Evolutionary conservation across 108 stramenopile species (phyloP).

Genomic region (Pseudonitzschia pungens): DNA sequence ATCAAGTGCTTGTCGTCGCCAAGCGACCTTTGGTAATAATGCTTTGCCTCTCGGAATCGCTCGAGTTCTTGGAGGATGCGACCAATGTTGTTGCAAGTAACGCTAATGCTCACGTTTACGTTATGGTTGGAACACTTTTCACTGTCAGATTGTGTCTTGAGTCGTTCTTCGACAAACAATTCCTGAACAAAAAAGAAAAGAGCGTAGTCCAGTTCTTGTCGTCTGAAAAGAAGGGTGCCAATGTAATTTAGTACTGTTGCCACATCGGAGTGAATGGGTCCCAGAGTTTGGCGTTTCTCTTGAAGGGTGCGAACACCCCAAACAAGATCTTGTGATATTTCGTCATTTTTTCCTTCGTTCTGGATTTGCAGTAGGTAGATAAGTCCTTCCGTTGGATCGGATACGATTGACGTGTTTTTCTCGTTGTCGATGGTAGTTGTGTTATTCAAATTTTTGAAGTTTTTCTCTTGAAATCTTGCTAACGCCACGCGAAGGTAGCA

Average conservation of each 20-base stretch:
- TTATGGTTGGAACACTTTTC: not conserved
- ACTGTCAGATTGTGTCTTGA: slow-evolving; percentile 8
- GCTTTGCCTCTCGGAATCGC: slow-evolving; percentile 42
- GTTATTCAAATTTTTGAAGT: not conserved
- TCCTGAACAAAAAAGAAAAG: slow-evolving; percentile 50
- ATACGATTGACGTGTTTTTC: not conserved
- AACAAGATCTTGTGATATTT: slow-evolving; percentile 37
- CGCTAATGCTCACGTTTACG: slow-evolving; percentile 34
- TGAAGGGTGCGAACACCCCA: slow-evolving; percentile 43
- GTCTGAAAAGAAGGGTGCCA: slow-evolving; percentile 50
- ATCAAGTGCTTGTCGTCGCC: not conserved
- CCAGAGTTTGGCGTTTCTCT: slow-evolving; percentile 40
- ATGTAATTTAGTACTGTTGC: slow-evolving; percentile 50
- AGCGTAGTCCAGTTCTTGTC: slow-evolving; percentile 39
- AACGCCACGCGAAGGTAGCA: slow-evolving; percentile 33
- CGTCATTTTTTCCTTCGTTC: slow-evolving; percentile 41
- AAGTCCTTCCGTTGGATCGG: slow-evolving; percentile 43
- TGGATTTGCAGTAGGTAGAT: slow-evolving; percentile 42
- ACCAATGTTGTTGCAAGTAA: slow-evolving; percentile 62
- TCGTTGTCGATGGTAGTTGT: not conserved
- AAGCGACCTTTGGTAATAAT: slow-evolving; percentile 46
- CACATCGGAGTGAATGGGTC: slow-evolving; percentile 29
- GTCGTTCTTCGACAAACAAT: slow-evolving; percentile 40
- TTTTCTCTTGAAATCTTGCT: slow-evolving; percentile 5
- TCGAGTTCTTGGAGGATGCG: slow-evolving; percentile 53